These are phyloP conservation scores for Penicillium palitans DNA, from an alignment of 2,329 filamentous ascomycete genomes.

Conservation along the genomic window DNA sequence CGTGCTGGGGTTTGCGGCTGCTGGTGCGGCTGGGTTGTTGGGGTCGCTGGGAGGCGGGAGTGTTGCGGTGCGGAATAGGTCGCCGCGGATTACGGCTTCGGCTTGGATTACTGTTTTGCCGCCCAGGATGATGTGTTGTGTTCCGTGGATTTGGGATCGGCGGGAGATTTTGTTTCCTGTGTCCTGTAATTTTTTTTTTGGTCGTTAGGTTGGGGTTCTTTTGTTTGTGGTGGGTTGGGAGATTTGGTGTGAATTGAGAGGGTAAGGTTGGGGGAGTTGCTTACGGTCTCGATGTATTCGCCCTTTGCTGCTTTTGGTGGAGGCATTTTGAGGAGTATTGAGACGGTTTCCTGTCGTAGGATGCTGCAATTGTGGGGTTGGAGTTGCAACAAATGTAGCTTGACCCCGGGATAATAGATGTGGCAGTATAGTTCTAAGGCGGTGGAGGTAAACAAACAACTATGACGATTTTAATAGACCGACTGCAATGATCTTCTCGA, in stretches of 20 bases:
- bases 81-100: conserved; percentile 89
- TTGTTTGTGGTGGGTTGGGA: conserved; percentile 2
- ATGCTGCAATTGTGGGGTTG: conserved; percentile 1
- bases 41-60: conserved; percentile 29
- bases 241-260: not conserved
- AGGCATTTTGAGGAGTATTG: conserved; percentile 56
- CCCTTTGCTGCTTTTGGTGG: conserved; percentile 73
- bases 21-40: conserved; percentile 37
- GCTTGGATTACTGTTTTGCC: conserved; percentile 95
- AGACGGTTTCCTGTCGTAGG: not conserved
- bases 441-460: conserved; percentile 3
- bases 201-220: conserved; percentile 4
- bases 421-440: conserved; percentile 7
- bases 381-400: not conserved
- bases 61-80: conserved; percentile 63
- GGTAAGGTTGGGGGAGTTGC: conserved; percentile 22
- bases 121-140: conserved; percentile 95
- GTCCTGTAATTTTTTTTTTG: conserved; percentile 61
- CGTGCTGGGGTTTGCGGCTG: conserved; percentile 33
- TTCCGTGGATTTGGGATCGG: conserved; percentile 86
- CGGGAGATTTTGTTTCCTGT: conserved; percentile 98
- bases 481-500: too few species aligned
- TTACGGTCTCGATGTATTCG: conserved; percentile 95
- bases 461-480: not conserved
- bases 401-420: not conserved